Conservation (phyloP, 2,329 filamentous ascomycete species). For the Xylaria hypoxylon region DNA sequence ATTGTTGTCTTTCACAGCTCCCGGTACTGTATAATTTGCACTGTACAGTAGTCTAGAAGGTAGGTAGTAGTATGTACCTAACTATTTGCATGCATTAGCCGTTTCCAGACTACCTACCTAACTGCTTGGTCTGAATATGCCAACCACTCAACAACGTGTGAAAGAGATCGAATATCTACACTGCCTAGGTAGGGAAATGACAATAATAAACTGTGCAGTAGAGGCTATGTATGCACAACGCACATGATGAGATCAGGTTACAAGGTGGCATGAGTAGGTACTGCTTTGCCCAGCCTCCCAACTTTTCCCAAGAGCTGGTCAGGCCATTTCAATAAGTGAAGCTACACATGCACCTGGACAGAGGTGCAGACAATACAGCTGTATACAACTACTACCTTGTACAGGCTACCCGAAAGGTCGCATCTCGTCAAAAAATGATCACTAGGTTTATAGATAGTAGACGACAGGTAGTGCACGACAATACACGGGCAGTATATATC, state of each 20-base stretch:
- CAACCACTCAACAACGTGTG: conserved; percentile 14
- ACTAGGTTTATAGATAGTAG: neutral
- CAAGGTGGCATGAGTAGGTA: neutral
- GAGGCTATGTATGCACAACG: neutral
- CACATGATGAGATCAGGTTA: neutral
- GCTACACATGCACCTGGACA: conserved; percentile 13
- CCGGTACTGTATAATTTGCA: neutral
- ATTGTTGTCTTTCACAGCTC: conserved; percentile 9
- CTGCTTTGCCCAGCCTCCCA: conserved; percentile 22
- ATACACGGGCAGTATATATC: neutral
- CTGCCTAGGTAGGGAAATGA: neutral
- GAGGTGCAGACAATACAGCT: neutral
- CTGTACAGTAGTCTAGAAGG: neutral
- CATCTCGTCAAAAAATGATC: conserved; percentile 12
- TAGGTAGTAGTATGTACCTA: too few species aligned
- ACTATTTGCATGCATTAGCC: too few species aligned
- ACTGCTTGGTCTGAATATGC: conserved; percentile 20
- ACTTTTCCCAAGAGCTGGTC: conserved; percentile 18
- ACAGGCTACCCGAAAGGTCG: conserved; percentile 25
- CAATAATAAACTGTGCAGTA: neutral
- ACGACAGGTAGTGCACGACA: conserved; percentile 1
- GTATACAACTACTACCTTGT: conserved; percentile 3
- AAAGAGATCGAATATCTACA: neutral
- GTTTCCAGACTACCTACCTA: neutral
- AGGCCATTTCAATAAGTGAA: conserved; percentile 21